Base-by-base conservation (phyloP, 1,284 basidiomycete species). In the Apiotrichum sp. region DNA sequence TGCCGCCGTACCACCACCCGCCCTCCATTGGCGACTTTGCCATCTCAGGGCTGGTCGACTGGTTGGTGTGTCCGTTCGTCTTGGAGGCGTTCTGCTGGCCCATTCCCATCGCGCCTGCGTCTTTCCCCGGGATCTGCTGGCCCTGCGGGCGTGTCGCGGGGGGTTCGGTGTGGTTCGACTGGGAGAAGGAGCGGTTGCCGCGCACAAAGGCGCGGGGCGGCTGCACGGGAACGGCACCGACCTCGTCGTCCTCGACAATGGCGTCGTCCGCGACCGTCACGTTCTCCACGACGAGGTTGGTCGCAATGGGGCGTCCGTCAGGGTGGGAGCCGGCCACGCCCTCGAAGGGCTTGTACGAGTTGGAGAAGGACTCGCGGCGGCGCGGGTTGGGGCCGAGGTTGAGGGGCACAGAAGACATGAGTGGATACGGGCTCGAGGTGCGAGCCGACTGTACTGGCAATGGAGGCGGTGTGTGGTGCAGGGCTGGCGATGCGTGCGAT, bases 311-410 rank as follows among this genome's bases (percentile, higher is more conserved):
- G 48, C 38, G 38, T 4, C 29, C 29, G 31, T 49, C 38, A 16
- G 8, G 29, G 9, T 34, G 11, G 16, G 38, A 6, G 36, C 22
- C 36, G 22, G 22, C n/a, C 11, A 32, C 33, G 33, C 40, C 43
- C 33, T 50, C 49, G 49, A 35, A 50, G 14, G 41, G 49, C 41
- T 42, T 43, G 49, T 50, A 50, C n/a, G 33, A 22, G 49, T 34
- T 50, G n/a, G 49, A 50, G 33, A 50, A 50, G 33, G 49, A 50
- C 2, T 50, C 41, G 41, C 49, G 41, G 49, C 49, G 49, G 16
- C 47, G 47, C n/a, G 47, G 47, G 47, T 48, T 48, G 6, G 47
- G 47, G 47, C 47, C 47, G 47, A 48, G 35, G 47, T 48, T 48
- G 35, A 39, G 47, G 4, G 36, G n/a, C 6, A n/a, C 13, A 8